Base-by-base conservation (phyloP, 1,139 yeast genomes). In the Pichia sp. region DNA sequence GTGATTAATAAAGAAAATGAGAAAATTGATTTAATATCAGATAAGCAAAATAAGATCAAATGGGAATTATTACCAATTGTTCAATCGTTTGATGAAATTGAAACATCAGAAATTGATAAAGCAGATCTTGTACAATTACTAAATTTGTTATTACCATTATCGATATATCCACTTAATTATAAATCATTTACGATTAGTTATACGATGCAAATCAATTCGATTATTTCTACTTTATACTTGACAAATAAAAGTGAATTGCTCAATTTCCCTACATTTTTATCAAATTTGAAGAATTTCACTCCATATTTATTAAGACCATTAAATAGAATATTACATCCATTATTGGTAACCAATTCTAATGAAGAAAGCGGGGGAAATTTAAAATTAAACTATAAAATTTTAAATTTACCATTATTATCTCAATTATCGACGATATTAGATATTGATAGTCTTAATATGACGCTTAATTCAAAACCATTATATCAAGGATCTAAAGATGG, bases 401-500 rank as follows among this genome's bases (percentile, higher is more conserved):
- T 44, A 11, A 36, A 30, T 18, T 28, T 38, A 4, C 45, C 14
- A 9, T 15, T 41, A n/a, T 13, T 44, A 3, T 28, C 47, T 5
- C 47, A 44, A 29, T 25, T 45, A 14, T 25, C 42, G 4, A 42
- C 44, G 11, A 31, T 39, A 5, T 11, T 37, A 3, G 30, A 42
- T 25, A 33, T 42, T 9, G 31, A 19, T 2, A 33, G 21, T 8
- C 21, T 44, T 15, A 26, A 30, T 31, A n/a, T 38, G 14, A 21
- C 29, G 3, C 22, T 41, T 5, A 38, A 41, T 21, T 33, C 41
- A 5, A 44, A 33, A 14, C 35, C 49, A 51, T 69, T 89, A 8
- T 89, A 81, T 54, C 68, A 75, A 13, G 96, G 95, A 0, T 68
- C 88, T 6, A 76, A 74, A 37, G 70, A 79, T 19, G 97, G 97